A percentile compares a stretch with the other conserved stretches of the same genome.
Conservation (phyloP, 1,139 yeast species). For the Protomyces macrosporus region DNA sequence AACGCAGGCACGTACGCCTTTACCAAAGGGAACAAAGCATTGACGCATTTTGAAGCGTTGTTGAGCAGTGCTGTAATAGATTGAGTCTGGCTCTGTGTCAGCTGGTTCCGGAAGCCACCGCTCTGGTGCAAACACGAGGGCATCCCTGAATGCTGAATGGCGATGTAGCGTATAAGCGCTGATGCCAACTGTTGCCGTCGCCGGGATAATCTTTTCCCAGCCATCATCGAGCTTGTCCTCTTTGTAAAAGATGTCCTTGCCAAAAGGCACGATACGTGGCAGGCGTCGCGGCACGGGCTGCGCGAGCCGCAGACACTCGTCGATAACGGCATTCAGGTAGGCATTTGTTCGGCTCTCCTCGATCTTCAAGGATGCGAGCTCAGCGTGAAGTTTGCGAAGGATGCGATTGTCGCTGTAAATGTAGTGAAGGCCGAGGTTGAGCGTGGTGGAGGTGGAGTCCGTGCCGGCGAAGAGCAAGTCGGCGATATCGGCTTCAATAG, state of each 20-base stretch:
- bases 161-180: conserved; percentile 22
- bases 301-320: conserved; percentile 9
- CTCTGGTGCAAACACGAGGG: conserved; percentile 2
- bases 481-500: conserved; percentile 8
- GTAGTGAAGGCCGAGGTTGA: conserved; percentile 8
- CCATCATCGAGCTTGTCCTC: conserved; percentile 22
- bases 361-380: neutral
- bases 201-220: conserved; percentile 22
- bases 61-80: neutral
- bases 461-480: conserved; percentile 22
- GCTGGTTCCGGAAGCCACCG: neutral
- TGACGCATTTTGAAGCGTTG: conserved; percentile 1
- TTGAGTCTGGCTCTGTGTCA: neutral
- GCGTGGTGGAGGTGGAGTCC: conserved; percentile 15
- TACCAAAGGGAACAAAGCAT: conserved; percentile 11
- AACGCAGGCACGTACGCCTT: conserved; percentile 19
- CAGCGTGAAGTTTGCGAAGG: conserved; percentile 4
- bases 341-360: neutral
- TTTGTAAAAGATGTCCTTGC: conserved; percentile 9
- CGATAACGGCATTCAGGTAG: conserved; percentile 8
- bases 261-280: conserved; percentile 7
- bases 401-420: neutral
- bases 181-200: conserved; percentile 12
- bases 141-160: neutral
- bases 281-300: conserved; percentile 18